Evolutionary conservation across 1,139 yeast genomes (phyloP).

Genomic region (Candida sanyaensis): DNA sequence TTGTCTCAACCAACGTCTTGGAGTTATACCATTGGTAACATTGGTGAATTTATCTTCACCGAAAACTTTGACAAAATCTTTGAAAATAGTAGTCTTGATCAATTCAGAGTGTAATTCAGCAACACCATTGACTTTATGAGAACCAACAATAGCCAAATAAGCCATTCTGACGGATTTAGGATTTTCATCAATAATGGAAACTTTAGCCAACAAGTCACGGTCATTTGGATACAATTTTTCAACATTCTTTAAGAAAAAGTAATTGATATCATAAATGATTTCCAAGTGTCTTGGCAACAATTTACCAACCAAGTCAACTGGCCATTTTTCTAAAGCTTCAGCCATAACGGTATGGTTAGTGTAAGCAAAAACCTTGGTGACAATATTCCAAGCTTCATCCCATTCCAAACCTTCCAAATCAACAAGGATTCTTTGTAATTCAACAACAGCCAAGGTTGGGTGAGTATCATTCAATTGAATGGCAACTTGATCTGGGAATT

Average conservation of each 20-base stretch:
- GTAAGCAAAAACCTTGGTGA: conserved; percentile 80
- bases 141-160: conserved; percentile 84
- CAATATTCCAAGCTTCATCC: conserved; percentile 87
- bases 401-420: conserved; percentile 81
- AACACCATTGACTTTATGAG: conserved; percentile 93
- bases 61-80: conserved; percentile 81
- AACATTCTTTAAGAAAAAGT: conserved; percentile 74
- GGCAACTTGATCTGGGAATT: conserved; percentile 83
- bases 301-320: conserved; percentile 74
- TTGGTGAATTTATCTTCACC: conserved; percentile 85
- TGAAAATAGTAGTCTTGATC: conserved; percentile 85
- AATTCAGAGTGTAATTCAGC: conserved; percentile 94
- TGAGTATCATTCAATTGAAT: conserved; percentile 95
- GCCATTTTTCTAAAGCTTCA: conserved; percentile 97
- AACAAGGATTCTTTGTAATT: conserved; percentile 80
- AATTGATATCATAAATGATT: conserved; percentile 84
- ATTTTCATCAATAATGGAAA: conserved; percentile 82
- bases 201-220: conserved; percentile 63
- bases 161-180: conserved; percentile 94
- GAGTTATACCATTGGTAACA: conserved; percentile 94
- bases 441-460: conserved; percentile 90
- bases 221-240: conserved; percentile 75
- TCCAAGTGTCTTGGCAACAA: conserved; percentile 91
- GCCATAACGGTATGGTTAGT: conserved; percentile 95
- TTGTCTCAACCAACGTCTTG: conserved; percentile 95